These are phyloP conservation scores for Hemisphaericaspora subhashii DNA, from an alignment of 1,139 yeast genomes.

Conservation along the genomic window DNA sequence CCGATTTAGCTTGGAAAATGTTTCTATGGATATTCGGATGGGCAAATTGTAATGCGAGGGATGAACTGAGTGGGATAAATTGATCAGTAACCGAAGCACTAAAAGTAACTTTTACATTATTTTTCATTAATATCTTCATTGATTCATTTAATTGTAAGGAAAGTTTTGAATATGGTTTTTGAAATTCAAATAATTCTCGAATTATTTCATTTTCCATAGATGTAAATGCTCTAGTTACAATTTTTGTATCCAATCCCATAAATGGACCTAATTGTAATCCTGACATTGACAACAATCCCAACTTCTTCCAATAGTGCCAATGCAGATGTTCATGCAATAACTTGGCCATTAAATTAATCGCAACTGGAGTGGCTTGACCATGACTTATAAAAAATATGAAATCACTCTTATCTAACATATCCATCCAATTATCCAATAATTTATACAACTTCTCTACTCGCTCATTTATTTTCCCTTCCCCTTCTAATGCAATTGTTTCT, in stretches of 20 bases:
- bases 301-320: constrained; percentile 18
- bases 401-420: constrained; percentile 36
- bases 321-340: constrained; percentile 20
- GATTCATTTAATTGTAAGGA: constrained; percentile 32
- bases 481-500: constrained; percentile 53
- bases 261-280: constrained; percentile 49
- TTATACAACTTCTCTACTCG: constrained; percentile 35
- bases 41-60: constrained; percentile 41
- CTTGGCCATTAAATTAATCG: constrained; percentile 41
- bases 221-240: constrained; percentile 48
- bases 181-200: constrained; percentile 49
- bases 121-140: constrained; percentile 30
- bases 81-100: constrained; percentile 49
- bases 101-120: constrained; percentile 51
- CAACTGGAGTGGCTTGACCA: constrained; percentile 47
- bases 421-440: constrained; percentile 46
- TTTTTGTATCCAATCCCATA: constrained; percentile 43
- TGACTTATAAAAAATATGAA: constrained; percentile 46
- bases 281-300: constrained; percentile 47
- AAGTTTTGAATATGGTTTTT: constrained; percentile 34
- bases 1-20: constrained; percentile 15
- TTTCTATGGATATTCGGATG: constrained; percentile 59
- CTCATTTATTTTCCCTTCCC: constrained; percentile 48
- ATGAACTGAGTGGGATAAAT: constrained; percentile 43
- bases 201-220: constrained; percentile 48